Base-by-base conservation (phyloP, 2,329 filamentous ascomycete genomes). In the Magnaporthiopsis incrustans region DNA sequence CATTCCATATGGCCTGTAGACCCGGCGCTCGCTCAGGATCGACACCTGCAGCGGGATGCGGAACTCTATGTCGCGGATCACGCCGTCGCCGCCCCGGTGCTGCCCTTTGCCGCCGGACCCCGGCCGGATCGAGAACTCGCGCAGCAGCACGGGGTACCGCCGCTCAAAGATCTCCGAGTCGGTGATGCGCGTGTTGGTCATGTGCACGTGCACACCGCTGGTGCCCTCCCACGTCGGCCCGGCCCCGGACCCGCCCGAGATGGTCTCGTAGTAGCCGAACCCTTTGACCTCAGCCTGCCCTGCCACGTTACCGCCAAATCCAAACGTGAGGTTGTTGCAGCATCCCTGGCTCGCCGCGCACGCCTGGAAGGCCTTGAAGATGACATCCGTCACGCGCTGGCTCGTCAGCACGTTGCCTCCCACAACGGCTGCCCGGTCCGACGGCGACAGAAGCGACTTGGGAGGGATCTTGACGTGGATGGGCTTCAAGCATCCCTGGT, bases 371-470 rank as follows among this genome's bases (percentile, higher is more conserved):
- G 71, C 72, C 1, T 69, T 66, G 11, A 77, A 66, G n/a, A 76
- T 72, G 0, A 72, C 66, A 38, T 76, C 74, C 5, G 73, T 71
- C 1, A 76, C 71, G 10, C 74, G 70, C 66, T 76, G 73, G 14
- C 70, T 73, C 4, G 73, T 73, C 5, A 67, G 32, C 14, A 64
- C 59, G 62, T 68, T 75, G 67, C 0, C 91, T 88, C 70, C 76
- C 1, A 72, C 75, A 35, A 69, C 65, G 0, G 75, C 69, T 0
- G 69, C 66, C 8, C 56, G 64, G 50, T 61, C 26, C 3, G 61
- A 70, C 2, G 76, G 76, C 26, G 73, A 73, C 1, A 78, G 70
- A n/a, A 77, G 67, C 1, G 70, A 71, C 12, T 71, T 70, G 15
- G 65, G 64, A 3, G 76, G 76, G 0, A 75, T 69, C n/a, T 65